Percentiles rank a stretch among this genome's conserved stretches.
These are phyloP conservation scores for Vachellia pachyceras DNA, from an alignment of 306 rosid species.

Conservation along the genomic window DNA sequence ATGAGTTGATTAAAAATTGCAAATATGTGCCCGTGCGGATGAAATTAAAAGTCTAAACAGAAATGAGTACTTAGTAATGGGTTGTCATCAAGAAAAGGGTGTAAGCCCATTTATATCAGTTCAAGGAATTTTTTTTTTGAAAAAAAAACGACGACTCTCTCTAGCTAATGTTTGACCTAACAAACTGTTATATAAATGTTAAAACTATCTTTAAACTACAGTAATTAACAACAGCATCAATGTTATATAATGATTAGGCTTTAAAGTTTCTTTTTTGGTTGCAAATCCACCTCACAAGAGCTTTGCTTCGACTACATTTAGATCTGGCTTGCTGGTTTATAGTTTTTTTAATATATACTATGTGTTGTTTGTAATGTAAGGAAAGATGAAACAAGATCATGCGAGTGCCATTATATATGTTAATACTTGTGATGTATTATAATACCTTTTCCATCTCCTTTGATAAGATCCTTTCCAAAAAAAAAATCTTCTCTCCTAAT, in stretches of 20 bases:
- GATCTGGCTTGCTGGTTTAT: too few species aligned
- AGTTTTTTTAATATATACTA: neutral
- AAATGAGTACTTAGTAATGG: neutral
- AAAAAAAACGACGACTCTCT: neutral
- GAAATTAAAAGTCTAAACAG: neutral
- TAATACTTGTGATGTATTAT: too few species aligned
- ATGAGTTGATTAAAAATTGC: neutral
- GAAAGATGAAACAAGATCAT: constrained; percentile 4
- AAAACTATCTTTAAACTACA: neutral
- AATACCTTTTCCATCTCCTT: too few species aligned
- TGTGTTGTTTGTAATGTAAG: constrained; percentile 12
- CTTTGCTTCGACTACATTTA: too few species aligned
- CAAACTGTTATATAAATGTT: too few species aligned
- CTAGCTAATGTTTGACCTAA: neutral
- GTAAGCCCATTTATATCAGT: neutral
- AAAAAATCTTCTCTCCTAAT: too few species aligned
- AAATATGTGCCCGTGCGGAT: neutral
- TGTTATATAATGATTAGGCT: neutral
- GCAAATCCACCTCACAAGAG: too few species aligned
- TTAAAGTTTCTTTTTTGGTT: too few species aligned
- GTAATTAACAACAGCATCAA: neutral
- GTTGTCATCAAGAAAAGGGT: neutral
- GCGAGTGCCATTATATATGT: neutral
- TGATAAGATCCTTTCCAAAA: too few species aligned
- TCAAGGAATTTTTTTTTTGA: neutral